Percentiles rank a stretch among this genome's conserved stretches.
These are phyloP conservation scores for Pisolithus orientalis DNA, from an alignment of 768 basidiomycete species.

Conservation along the genomic window DNA sequence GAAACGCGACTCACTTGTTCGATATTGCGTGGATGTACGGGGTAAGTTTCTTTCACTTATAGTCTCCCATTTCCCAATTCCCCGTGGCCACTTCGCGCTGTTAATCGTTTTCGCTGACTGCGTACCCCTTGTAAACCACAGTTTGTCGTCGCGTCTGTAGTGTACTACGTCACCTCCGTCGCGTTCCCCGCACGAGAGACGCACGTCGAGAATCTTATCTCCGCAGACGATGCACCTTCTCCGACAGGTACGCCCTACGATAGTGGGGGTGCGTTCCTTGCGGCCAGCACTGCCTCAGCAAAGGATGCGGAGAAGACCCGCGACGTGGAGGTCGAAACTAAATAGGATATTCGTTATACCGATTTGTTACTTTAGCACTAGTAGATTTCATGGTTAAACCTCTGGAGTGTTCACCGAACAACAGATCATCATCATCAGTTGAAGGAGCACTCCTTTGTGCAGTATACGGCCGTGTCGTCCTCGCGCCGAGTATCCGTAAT, in stretches of 20 bases:
- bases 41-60: conserved; percentile 31
- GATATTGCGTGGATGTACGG: conserved; percentile 75
- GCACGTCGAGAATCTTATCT: conserved; percentile 21
- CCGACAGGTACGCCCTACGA: neutral
- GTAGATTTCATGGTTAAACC: too few species aligned
- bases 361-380: too few species aligned
- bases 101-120: neutral
- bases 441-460: too few species aligned
- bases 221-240: conserved; percentile 9
- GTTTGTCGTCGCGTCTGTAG: conserved; percentile 19
- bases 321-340: neutral
- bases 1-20: conserved; percentile 50
- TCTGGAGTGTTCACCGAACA: too few species aligned
- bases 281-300: neutral
- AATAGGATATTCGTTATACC: neutral
- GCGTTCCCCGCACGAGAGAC: conserved; percentile 21
- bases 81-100: neutral
- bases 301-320: neutral
- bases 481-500: too few species aligned
- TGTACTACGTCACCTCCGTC: conserved; percentile 22
- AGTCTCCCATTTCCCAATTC: too few species aligned
- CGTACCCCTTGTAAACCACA: neutral
- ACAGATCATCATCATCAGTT: too few species aligned
- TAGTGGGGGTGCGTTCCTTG: neutral
- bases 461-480: too few species aligned